A percentile compares a stretch with the other conserved stretches of the same genome.
Evolutionary conservation across 2,329 filamentous ascomycete genomes (phyloP).

Genomic region (Helicocarpus griseus): DNA sequence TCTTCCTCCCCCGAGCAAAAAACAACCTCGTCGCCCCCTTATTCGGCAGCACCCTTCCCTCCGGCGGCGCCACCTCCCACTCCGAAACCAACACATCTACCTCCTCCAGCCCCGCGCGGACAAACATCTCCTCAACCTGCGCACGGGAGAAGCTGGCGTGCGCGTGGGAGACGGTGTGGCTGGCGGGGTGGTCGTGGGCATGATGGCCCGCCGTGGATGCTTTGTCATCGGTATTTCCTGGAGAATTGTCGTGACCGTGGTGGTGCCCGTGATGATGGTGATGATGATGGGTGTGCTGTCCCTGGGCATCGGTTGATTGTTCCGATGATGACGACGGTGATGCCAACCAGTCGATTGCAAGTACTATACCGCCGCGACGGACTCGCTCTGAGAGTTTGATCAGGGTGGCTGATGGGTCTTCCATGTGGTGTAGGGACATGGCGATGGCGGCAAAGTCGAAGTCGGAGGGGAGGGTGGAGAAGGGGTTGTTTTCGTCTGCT

Average conservation of each 20-base stretch:
- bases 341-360: constrained; percentile 11
- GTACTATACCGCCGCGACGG: constrained; percentile 8
- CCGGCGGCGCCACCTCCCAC: constrained; percentile 6
- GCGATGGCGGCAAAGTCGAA: constrained; percentile 12
- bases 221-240: neutral
- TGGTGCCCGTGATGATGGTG: neutral
- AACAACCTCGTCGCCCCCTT: constrained; percentile 9
- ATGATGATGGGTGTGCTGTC: neutral
- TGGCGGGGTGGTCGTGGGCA: constrained; percentile 5
- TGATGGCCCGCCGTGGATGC: too few relatives aligned
- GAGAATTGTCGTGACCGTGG: neutral
- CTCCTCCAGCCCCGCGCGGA: constrained; percentile 2
- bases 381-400: constrained; percentile 9
- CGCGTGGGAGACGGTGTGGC: constrained; percentile 10
- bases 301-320: too few relatives aligned
- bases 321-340: neutral
- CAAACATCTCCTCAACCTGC: constrained; percentile 6
- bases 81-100: constrained; percentile 9
- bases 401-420: constrained; percentile 6
- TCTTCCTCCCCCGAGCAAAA: constrained; percentile 11
- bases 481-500: neutral
- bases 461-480: constrained; percentile 8
- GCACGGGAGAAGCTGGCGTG: constrained; percentile 8
- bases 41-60: constrained; percentile 9
- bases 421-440: constrained; percentile 12